A percentile compares a stretch with the other conserved stretches of the same genome.
Conservation (phyloP, 257 asterid species). For the Lycium barbarum region DNA sequence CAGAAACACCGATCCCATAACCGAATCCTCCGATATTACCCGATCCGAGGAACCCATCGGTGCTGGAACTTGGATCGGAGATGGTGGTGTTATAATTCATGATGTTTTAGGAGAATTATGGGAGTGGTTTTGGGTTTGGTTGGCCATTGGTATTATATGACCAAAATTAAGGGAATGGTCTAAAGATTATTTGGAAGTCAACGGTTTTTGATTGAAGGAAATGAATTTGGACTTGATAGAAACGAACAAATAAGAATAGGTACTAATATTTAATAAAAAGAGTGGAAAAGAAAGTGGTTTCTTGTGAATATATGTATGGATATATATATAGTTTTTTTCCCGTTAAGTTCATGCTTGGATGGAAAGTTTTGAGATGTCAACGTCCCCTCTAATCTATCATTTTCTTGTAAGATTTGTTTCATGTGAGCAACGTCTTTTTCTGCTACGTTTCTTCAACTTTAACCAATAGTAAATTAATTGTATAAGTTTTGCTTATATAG, state of each 20-base stretch:
- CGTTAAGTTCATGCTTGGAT: background rate
- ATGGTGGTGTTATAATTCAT: constrained; percentile 49
- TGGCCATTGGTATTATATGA: constrained; percentile 40
- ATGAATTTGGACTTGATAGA: background rate
- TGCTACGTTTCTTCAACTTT: constrained; percentile 18
- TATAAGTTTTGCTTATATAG: background rate
- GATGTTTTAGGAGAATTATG: constrained; percentile 14
- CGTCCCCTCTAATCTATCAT: background rate
- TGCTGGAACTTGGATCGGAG: constrained; percentile 20
- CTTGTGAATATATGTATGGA: background rate
- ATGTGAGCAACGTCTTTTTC: constrained; percentile 24
- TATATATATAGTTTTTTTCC: background rate
- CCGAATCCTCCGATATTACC: constrained; percentile 74
- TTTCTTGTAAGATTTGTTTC: background rate
- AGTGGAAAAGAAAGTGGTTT: background rate
- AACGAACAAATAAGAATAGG: background rate
- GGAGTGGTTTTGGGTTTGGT: constrained; percentile 30
- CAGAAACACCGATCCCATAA: constrained; percentile 83
- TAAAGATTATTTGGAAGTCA: constrained; percentile 16
- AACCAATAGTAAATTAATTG: background rate
- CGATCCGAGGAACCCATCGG: constrained; percentile 66
- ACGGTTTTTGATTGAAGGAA: constrained; percentile 21
- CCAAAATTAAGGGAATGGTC: constrained; percentile 33
- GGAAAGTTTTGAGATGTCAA: constrained; percentile 6
- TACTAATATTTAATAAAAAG: background rate